Conservation (phyloP, 139 green algal species). For the Closterium sp. region DNA sequence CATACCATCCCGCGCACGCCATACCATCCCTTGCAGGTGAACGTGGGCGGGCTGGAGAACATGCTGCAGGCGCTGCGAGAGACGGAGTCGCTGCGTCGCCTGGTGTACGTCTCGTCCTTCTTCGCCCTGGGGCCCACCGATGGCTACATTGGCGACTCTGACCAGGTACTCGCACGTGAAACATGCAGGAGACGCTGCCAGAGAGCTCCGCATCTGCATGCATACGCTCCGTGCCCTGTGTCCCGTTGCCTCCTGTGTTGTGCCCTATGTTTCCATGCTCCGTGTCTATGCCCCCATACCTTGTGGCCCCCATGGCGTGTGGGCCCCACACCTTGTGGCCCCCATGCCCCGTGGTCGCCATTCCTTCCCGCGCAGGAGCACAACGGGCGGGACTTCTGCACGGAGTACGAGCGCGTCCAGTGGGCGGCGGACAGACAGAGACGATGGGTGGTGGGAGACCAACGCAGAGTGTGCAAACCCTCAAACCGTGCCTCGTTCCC, state of each 20-base stretch:
- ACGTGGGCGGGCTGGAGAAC: conserved; percentile 25
- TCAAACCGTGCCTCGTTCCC: neutral
- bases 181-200: neutral
- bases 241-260: neutral
- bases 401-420: conserved; percentile 24
- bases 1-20: too few species aligned
- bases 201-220: neutral
- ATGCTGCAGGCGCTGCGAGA: conserved; percentile 11
- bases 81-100: neutral
- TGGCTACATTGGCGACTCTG: neutral
- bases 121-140: conserved; percentile 17
- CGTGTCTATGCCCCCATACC: neutral
- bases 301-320: neutral
- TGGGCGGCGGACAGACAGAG: too few species aligned
- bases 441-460: too few species aligned
- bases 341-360: neutral
- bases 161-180: neutral
- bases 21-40: neutral
- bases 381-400: neutral
- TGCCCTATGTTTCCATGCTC: neutral
- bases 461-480: too few species aligned
- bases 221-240: neutral
- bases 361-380: neutral
- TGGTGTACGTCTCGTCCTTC: conserved; percentile 15
- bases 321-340: too few species aligned